These are phyloP conservation scores for Smithsoniella earleae DNA, from an alignment of 163 green algal species.

Conservation along the genomic window DNA sequence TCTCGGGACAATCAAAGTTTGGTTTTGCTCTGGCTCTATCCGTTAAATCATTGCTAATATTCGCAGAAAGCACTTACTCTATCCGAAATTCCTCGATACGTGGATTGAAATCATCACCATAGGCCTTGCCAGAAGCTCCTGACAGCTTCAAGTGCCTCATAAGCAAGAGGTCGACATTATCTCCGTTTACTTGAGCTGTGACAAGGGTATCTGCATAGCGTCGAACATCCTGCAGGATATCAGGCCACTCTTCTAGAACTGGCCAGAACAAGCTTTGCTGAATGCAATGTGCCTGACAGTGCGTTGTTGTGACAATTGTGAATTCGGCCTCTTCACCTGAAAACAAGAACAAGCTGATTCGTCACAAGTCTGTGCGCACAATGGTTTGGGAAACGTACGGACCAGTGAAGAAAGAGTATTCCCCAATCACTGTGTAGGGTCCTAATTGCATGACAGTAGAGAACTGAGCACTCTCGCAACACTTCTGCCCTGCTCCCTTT, in stretches of 20 bases:
- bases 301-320: neutral
- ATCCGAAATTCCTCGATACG: conserved; percentile 1
- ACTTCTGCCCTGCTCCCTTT: too few relatives aligned
- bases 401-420: conserved; percentile 8
- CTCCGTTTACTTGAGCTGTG: too few relatives aligned
- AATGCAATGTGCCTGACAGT: neutral
- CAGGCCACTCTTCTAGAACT: conserved; percentile 1
- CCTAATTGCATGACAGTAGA: too few relatives aligned
- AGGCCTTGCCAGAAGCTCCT: conserved; percentile 3
- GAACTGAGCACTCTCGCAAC: too few relatives aligned
- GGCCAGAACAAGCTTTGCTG: neutral
- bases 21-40: too few relatives aligned
- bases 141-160: neutral
- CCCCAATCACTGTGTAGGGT: too few relatives aligned
- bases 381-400: too few relatives aligned
- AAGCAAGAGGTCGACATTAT: neutral
- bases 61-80: too few relatives aligned
- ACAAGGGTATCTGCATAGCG: neutral
- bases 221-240: neutral
- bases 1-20: too few relatives aligned
- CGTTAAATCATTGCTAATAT: too few relatives aligned
- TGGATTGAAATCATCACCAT: neutral
- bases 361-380: too few relatives aligned
- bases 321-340: neutral
- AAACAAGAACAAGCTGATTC: too few relatives aligned